Conservation (phyloP, 768 basidiomycete genomes). For the Mycena vulgaris region DNA sequence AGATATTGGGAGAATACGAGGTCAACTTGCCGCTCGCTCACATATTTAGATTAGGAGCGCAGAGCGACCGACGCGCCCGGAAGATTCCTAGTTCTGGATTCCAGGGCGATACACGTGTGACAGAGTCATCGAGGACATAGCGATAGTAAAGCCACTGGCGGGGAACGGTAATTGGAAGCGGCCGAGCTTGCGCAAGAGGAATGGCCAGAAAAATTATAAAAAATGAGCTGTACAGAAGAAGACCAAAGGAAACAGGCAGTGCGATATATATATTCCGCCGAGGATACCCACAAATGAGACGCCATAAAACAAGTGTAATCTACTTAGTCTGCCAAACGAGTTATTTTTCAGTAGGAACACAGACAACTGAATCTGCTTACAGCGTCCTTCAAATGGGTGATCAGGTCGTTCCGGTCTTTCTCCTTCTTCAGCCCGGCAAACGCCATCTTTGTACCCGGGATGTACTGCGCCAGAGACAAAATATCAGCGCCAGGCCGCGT, state of each 20-base stretch:
- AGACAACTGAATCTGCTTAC: constrained; percentile 57
- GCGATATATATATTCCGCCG: not conserved
- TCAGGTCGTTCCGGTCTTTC: constrained; percentile 95
- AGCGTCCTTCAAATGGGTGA: constrained; percentile 84
- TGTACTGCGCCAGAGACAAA: constrained; percentile 69
- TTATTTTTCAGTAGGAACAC: not conserved
- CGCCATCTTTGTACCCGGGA: constrained; percentile 98
- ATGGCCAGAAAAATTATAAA: not conserved
- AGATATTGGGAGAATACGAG: no score
- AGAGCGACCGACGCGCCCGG: no score
- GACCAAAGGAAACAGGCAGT: not conserved
- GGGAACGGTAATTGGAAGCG: no score
- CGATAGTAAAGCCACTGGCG: no score
- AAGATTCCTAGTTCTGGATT: no score
- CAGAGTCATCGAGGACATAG: no score
- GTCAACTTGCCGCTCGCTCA: no score
- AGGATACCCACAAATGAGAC: not conserved
- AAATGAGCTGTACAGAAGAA: not conserved
- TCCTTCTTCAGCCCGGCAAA: constrained; percentile 99
- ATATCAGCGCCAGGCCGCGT: not conserved
- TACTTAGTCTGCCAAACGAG: not conserved
- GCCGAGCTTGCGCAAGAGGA: no score
- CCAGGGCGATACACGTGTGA: no score
- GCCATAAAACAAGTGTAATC: not conserved
- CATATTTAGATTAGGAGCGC: no score